Conservation (phyloP, 495 filamentous ascomycete genomes). For the Astrothelium macrocarpum region DNA sequence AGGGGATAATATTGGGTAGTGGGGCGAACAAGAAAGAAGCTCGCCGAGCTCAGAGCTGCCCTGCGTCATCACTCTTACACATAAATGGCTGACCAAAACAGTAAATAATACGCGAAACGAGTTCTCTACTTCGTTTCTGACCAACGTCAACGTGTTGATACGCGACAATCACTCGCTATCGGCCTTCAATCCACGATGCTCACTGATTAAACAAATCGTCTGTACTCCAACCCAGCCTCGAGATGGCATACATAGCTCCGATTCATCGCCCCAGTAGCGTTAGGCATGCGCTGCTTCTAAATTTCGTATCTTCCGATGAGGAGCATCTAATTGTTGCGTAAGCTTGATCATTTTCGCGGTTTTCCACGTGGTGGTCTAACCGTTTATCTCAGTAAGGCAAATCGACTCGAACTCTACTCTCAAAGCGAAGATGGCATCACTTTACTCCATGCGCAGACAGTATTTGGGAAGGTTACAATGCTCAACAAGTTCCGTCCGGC, state of each 20-base stretch:
- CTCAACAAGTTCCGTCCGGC: slow-evolving; percentile 71
- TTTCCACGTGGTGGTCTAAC: slow-evolving; percentile 10
- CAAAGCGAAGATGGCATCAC: slow-evolving; percentile 50
- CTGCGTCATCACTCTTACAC: neutral
- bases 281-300: slow-evolving; percentile 72
- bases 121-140: neutral
- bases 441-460: slow-evolving; percentile 50
- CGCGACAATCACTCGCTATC: neutral
- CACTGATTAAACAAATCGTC: neutral
- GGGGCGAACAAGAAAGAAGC: neutral
- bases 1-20: neutral
- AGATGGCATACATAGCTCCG: slow-evolving; percentile 89
- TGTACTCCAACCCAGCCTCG: neutral
- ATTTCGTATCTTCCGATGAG: slow-evolving; percentile 61
- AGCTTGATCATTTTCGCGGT: slow-evolving; percentile 26
- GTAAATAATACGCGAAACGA: neutral
- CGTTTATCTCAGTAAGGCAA: slow-evolving; percentile 61
- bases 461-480: slow-evolving; percentile 81
- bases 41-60: neutral
- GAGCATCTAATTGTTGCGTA: slow-evolving; percentile 84
- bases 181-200: neutral
- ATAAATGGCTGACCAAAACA: neutral
- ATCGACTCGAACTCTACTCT: slow-evolving; percentile 77
- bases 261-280: slow-evolving; percentile 89
- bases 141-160: neutral